These are phyloP conservation scores for Anisogramma anomala DNA, from an alignment of 2,329 filamentous ascomycete species.

Conservation along the genomic window DNA sequence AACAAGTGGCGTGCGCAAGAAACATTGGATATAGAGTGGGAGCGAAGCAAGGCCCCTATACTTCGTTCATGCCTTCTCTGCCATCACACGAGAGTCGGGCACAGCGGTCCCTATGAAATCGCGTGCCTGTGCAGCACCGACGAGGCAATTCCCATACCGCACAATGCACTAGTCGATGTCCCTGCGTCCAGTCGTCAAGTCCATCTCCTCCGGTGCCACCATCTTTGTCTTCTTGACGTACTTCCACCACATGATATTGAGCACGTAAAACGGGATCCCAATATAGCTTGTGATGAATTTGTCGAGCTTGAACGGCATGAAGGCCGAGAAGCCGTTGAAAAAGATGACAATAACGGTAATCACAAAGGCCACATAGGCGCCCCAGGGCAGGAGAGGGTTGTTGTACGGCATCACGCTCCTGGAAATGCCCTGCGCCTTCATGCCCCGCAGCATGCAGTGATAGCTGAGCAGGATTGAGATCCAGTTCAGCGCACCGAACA, in stretches of 20 bases:
- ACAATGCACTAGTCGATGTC: background rate
- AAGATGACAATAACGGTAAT: slow-evolving; percentile 37
- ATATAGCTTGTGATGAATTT: slow-evolving; percentile 50
- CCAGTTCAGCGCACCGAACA: slow-evolving; percentile 34
- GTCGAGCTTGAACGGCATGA: slow-evolving; percentile 40
- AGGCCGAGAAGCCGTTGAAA: slow-evolving; percentile 38
- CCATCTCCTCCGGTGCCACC: slow-evolving; percentile 39
- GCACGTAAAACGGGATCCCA: slow-evolving; percentile 30
- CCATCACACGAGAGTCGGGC: too few relatives aligned
- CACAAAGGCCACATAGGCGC: slow-evolving; percentile 25
- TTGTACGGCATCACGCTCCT: slow-evolving; percentile 26
- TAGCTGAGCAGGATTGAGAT: slow-evolving; percentile 29
- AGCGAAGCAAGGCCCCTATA: too few relatives aligned
- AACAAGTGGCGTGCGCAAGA: too few relatives aligned
- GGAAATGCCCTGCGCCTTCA: slow-evolving; percentile 27
- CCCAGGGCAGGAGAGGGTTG: slow-evolving; percentile 28
- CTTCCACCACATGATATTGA: slow-evolving; percentile 56
- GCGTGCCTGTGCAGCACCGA: too few relatives aligned
- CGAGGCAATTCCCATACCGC: too few relatives aligned
- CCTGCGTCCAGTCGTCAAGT: slow-evolving; percentile 27
- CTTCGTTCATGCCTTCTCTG: too few relatives aligned
- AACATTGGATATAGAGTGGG: too few relatives aligned
- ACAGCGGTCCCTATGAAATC: too few relatives aligned
- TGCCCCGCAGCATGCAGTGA: slow-evolving; percentile 27
- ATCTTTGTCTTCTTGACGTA: slow-evolving; percentile 44